Base-by-base conservation (phyloP, 495 filamentous ascomycete genomes). In the Penicillium cataractarum region DNA sequence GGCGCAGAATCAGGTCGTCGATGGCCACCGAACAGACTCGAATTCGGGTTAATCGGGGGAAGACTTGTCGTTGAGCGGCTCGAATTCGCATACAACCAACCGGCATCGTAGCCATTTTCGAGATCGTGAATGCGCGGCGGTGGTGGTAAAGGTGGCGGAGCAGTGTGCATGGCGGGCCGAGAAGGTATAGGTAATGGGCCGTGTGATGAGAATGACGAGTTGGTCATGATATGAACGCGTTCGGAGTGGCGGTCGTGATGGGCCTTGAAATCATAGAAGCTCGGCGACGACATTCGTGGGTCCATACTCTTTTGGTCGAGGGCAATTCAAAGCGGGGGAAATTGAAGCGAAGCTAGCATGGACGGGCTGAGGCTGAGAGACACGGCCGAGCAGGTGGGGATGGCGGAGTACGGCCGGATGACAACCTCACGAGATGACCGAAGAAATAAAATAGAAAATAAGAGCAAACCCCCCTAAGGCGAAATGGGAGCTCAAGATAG, bases 61-160 rank as follows among this genome's bases (percentile, higher is more conserved):
- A 79, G 73, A 57, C 66, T 68, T 53, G 68, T 64, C 6, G 74
- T 55, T 15, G 71, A 49, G 15, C 65, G 65, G 58, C 66, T 72
- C 6, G 72, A 76, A 66, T 88, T 86, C 55, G 80, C 85, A 78
- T 83, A 83, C 62, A 84, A 71, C 84, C 83, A 88, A 54, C 82
- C 85, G n/a, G 79, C 78, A 70, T 89, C 87, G 61, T 83, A 78
- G 33, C 84, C 84, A 61, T 78, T 74, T 58, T 80, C 76, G 53
- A 87, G 67, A 54, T 82, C 85, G 52, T 72, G 77, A 44, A 89
- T 82, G 56, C 78, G 73, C 62, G 79, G 74, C 8, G 87, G 87
- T 8, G 87, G 87, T 51, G 87, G 87, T 62, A 89, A 76, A 60
- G 87, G 86, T 57, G 87, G 87, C 44, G 87, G 87, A 42, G 77